These are phyloP conservation scores for Ormosia semicastrata DNA, from an alignment of 306 rosid genomes.

Conservation along the genomic window DNA sequence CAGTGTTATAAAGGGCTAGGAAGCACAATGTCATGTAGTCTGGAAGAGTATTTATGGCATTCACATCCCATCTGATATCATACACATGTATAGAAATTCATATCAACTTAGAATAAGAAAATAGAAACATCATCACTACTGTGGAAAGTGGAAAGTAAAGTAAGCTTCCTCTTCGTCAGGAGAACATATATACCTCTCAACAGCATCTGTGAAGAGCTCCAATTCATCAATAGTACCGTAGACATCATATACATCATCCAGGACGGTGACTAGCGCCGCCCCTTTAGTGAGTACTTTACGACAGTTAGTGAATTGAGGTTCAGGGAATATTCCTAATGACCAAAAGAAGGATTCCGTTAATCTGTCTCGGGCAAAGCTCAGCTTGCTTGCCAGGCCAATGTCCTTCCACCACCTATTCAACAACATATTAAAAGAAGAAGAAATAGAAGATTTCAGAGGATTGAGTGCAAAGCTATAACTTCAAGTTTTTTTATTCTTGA, in stretches of 20 bases:
- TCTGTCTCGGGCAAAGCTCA: slow-evolving; percentile 41
- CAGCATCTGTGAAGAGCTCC: slow-evolving; percentile 31
- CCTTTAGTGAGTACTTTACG: slow-evolving; percentile 36
- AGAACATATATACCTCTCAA: slow-evolving; percentile 37
- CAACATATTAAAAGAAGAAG: not conserved
- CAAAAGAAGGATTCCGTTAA: slow-evolving; percentile 34
- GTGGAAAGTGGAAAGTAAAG: not conserved
- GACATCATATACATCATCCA: slow-evolving; percentile 45
- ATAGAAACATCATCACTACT: not conserved
- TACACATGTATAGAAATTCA: not conserved
- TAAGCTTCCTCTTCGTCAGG: no score
- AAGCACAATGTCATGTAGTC: slow-evolving; percentile 46
- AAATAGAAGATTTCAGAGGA: no score
- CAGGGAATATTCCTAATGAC: slow-evolving; percentile 26
- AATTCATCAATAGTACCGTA: slow-evolving; percentile 43
- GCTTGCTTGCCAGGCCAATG: slow-evolving; percentile 27
- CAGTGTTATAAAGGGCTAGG: slow-evolving; percentile 45
- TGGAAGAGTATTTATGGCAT: slow-evolving; percentile 23
- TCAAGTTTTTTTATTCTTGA: no score
- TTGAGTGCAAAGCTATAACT: no score
- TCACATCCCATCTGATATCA: slow-evolving; percentile 47
- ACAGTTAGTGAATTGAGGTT: slow-evolving; percentile 22
- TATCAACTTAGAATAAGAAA: not conserved
- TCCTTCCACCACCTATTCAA: slow-evolving; percentile 46
- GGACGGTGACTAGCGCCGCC: not conserved